Evolutionary conservation across 306 rosid species (phyloP).

Genomic region (Erythrophleum fordii): DNA sequence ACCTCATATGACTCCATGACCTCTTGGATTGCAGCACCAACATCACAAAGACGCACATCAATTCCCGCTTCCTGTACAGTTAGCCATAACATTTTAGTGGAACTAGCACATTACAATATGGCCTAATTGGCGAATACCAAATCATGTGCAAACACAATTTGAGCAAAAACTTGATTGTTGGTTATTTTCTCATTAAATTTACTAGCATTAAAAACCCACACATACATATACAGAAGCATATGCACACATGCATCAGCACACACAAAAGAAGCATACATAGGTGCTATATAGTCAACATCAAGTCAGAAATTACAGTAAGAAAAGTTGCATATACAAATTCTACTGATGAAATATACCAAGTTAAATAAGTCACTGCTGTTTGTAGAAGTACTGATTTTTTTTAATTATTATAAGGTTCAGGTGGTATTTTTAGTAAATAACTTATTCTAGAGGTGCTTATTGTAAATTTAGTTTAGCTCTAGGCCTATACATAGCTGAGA

Average conservation of each 20-base stretch:
- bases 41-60: slow-evolving; percentile 94
- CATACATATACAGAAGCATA: neutral
- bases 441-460: too few relatives aligned
- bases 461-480: too few relatives aligned
- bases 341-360: neutral
- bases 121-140: slow-evolving; percentile 29
- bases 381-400: too few relatives aligned
- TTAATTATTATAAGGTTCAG: too few relatives aligned
- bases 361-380: neutral
- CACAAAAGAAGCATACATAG: neutral
- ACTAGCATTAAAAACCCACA: neutral
- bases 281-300: neutral
- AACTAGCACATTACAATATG: slow-evolving; percentile 30
- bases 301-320: neutral
- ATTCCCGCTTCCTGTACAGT: slow-evolving; percentile 84
- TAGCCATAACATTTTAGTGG: slow-evolving; percentile 30
- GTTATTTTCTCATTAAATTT: slow-evolving; percentile 11
- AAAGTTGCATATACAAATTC: neutral
- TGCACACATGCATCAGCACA: neutral
- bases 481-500: too few relatives aligned
- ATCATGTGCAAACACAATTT: neutral
- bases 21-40: slow-evolving; percentile 99
- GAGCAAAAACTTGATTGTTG: neutral
- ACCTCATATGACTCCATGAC: slow-evolving; percentile 97
- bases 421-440: too few relatives aligned